Percentiles rank a stretch among this genome's conserved stretches.
These are phyloP conservation scores for Pichia occidentalis DNA, from an alignment of 805 yeast genomes.

Conservation along the genomic window DNA sequence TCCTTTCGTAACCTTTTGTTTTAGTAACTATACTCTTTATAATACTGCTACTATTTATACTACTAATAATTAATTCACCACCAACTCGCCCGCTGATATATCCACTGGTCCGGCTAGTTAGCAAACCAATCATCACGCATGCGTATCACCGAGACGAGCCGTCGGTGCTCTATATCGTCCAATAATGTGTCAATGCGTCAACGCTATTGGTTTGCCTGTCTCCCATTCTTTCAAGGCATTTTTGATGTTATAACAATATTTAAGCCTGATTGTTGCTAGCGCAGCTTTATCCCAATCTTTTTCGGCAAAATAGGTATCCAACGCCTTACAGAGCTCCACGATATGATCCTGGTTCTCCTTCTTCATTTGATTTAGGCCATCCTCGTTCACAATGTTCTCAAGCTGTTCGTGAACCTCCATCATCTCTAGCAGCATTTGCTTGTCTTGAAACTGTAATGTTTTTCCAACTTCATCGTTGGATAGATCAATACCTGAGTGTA, in stretches of 20 bases:
- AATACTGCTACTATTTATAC: too few relatives aligned
- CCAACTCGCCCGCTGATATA: too few relatives aligned
- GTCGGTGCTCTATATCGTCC: too few relatives aligned
- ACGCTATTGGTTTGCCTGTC: conserved; percentile 55
- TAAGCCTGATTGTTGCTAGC: conserved; percentile 60
- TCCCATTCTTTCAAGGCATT: conserved; percentile 75
- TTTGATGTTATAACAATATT: conserved; percentile 78
- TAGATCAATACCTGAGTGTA: conserved; percentile 45
- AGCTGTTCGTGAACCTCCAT: conserved; percentile 80
- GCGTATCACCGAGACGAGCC: too few relatives aligned
- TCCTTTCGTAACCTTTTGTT: too few relatives aligned
- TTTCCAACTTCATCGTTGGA: conserved; percentile 50
- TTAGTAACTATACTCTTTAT: too few relatives aligned
- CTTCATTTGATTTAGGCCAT: conserved; percentile 49
- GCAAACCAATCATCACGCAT: too few relatives aligned
- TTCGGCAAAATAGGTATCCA: conserved; percentile 41
- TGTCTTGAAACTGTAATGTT: conserved; percentile 32
- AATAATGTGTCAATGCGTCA: conserved; percentile 47
- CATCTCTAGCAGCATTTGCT: conserved; percentile 62
- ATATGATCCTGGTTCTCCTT: conserved; percentile 55
- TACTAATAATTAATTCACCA: too few relatives aligned
- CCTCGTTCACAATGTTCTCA: conserved; percentile 54
- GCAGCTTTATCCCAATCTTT: conserved; percentile 56
- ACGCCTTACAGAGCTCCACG: conserved; percentile 33
- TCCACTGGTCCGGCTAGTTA: too few relatives aligned